phyloP scores from a whole-genome alignment of 208 protist genomes.

The Angomonas desouzai region DNA sequence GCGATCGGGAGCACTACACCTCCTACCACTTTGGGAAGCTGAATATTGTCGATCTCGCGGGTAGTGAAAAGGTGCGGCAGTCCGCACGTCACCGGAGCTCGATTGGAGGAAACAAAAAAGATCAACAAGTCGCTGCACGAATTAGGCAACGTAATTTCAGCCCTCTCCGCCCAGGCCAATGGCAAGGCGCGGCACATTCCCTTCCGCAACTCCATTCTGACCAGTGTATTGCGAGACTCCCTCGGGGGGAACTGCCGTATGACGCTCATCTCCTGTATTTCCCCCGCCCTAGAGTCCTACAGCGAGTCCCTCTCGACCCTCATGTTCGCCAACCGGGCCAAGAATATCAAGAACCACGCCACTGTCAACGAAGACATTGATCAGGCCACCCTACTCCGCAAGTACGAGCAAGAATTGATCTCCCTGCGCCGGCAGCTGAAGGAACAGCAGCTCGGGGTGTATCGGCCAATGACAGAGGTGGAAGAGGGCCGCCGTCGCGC shows the following conservation, averaged over 20 bases:
- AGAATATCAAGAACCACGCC: conserved; percentile 70
- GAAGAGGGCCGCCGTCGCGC: conserved; percentile 33
- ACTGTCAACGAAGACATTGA: conserved; percentile 71
- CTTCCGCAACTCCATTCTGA: conserved; percentile 90
- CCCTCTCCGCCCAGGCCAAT: conserved; percentile 55
- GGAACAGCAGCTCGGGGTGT: conserved; percentile 28
- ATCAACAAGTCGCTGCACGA: conserved; percentile 92
- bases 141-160: conserved; percentile 92
- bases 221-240: conserved; percentile 85
- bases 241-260: conserved; percentile 86
- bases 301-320: conserved; percentile 81
- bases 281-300: conserved; percentile 59
- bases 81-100: conserved; percentile 67
- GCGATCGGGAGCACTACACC: background rate
- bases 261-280: conserved; percentile 86
- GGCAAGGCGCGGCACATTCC: conserved; percentile 50
- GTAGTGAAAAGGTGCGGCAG: conserved; percentile 80
- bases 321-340: conserved; percentile 76
- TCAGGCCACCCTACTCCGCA: conserved; percentile 46
- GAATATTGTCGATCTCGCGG: conserved; percentile 94
- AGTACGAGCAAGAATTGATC: conserved; percentile 60
- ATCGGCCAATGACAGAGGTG: conserved; percentile 17
- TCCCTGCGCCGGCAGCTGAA: conserved; percentile 43
- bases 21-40: conserved; percentile 74
- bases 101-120: conserved; percentile 90